Conservation (phyloP, 169 alveolate genomes). For the Theileria luwenshuni region DNA sequence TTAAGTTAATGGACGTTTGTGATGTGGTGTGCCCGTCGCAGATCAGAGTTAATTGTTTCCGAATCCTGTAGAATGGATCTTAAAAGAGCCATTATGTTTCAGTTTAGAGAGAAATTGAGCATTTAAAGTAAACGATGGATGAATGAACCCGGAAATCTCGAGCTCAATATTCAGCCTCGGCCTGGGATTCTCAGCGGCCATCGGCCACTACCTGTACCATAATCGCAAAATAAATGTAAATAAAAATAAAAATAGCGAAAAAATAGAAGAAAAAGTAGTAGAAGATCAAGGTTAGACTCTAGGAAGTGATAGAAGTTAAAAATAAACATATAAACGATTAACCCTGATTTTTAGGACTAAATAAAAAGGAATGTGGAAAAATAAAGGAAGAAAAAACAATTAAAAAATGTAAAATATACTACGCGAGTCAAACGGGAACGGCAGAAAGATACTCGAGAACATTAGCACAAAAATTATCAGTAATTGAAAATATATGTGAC, state of each 20-base stretch:
- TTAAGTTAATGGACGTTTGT: no score
- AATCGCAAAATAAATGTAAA: background rate
- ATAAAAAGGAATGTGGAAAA: background rate
- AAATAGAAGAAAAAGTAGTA: background rate
- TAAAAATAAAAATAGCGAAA: background rate
- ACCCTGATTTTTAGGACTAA: background rate
- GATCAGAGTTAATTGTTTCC: no score
- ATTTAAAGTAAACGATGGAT: background rate
- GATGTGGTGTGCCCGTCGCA: no score
- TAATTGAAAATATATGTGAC: constrained; percentile 19
- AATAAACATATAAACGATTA: background rate
- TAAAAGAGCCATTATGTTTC: no score
- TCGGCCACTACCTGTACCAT: constrained; percentile 7
- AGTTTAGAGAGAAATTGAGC: background rate
- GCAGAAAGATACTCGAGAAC: constrained; percentile 54
- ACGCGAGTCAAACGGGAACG: constrained; percentile 73
- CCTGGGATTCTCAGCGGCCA: constrained; percentile 13
- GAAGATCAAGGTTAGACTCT: background rate
- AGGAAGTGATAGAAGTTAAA: background rate
- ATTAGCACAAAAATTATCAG: constrained; percentile 16
- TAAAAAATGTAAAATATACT: constrained; percentile 35
- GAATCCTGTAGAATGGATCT: no score
- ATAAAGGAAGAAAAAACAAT: background rate
- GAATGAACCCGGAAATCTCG: background rate
- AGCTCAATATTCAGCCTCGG: background rate